Base-by-base conservation (phyloP, 2,329 filamentous ascomycete genomes). In the Nemania abortiva region DNA sequence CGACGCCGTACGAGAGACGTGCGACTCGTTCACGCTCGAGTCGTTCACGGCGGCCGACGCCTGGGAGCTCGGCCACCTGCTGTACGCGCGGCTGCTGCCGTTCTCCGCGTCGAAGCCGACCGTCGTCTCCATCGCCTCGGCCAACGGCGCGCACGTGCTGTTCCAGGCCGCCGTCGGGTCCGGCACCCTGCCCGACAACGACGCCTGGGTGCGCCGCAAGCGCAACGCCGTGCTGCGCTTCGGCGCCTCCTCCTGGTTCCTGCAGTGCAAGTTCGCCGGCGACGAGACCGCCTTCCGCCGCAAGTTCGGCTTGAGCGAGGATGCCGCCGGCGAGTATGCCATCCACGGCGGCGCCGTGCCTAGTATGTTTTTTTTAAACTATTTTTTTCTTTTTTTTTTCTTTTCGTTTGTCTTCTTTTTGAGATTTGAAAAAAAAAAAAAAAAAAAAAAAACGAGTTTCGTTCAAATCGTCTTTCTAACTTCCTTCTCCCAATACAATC, bases 321-420 rank as follows among this genome's bases (percentile, higher is more conserved):
- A 85, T 58, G 83, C 84, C 18, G 86, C 85, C 1, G 84, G 85
- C 63, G 83, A 87, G 37, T 95, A 92, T 82, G 92, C 92, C 0
- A 92, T 94, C 70, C 92, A 95, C 79, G 93, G 93, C 0, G 93
- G 93, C 24, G 93, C 86, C 0, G 89, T 93, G 71, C 93, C 93
- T 0, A 74, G 68, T 70, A 27, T 22, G 68, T 61, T n/a, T 18
- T 53, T 15, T 54, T 37, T 24, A n/a, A n/a, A n/a, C n/a, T n/a
- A n/a, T n/a, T 18, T 39, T 24, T 47, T 10, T 34, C 56, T 2
- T 20, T 42, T 42, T 22, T 20, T 37, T 10, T 6, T 29, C n/a
- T 29, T 6, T n/a, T 37, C 34, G 1, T 11, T 37, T 37, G 11
- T 4, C n/a, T 37, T 37, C 34, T 11, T 37, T 37, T n/a, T n/a